A percentile compares a stretch with the other conserved stretches of the same genome.
Evolutionary conservation across 1,284 basidiomycete species (phyloP).

Genomic region (Anthracocystis walkeri): DNA sequence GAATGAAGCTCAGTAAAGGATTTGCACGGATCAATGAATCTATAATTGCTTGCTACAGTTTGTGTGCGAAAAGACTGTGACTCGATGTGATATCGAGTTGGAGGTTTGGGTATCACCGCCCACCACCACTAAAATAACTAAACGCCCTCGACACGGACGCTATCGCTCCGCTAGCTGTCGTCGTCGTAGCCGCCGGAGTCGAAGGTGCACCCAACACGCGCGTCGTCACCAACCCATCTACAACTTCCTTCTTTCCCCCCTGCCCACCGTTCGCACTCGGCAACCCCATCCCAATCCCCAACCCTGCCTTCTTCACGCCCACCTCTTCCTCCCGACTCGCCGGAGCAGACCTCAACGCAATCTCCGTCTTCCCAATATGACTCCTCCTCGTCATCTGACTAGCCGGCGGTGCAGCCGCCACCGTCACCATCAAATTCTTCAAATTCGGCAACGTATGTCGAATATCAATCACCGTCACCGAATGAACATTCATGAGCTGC

Average conservation of each 20-base stretch:
- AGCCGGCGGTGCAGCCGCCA: constrained; percentile 69
- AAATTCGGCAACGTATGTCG: constrained; percentile 95
- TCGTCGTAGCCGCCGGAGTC: constrained; percentile 11
- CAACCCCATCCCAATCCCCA: constrained; percentile 28
- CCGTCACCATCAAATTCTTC: constrained; percentile 89
- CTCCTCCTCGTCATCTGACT: constrained; percentile 41
- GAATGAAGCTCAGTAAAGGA: constrained; percentile 31
- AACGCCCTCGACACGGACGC: constrained; percentile 42
- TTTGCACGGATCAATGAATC: background rate
- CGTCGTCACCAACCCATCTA: constrained; percentile 36
- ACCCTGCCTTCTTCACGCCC: constrained; percentile 14
- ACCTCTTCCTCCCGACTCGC: background rate
- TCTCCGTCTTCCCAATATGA: constrained; percentile 51
- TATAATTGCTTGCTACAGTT: background rate
- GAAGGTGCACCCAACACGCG: constrained; percentile 36
- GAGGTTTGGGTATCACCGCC: background rate
- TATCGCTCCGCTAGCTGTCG: constrained; percentile 35
- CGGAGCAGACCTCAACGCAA: constrained; percentile 24
- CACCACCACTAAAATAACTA: constrained; percentile 38
- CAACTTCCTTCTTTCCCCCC: constrained; percentile 9
- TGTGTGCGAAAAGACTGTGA: background rate
- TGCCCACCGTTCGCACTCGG: constrained; percentile 14
- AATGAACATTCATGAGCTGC: constrained; percentile 66
- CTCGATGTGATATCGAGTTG: background rate
- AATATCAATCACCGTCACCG: constrained; percentile 81